A percentile compares a stretch with the other conserved stretches of the same genome.
These are phyloP conservation scores for Colletotrichum sp. DNA, from an alignment of 2,329 filamentous ascomycete species.

Conservation along the genomic window DNA sequence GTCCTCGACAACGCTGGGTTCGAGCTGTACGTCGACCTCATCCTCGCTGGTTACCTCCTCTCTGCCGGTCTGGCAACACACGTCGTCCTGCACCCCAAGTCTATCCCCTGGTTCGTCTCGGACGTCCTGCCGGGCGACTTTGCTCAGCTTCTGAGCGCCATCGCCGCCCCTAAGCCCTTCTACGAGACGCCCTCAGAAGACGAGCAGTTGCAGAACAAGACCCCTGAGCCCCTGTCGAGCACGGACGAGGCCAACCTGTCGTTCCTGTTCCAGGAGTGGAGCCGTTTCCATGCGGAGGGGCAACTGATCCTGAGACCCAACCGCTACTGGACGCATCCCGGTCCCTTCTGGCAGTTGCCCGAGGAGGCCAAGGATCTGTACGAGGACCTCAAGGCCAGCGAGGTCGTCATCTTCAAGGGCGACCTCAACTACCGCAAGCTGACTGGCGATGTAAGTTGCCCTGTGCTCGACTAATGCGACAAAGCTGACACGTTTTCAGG, in stretches of 20 bases:
- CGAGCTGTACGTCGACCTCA: conserved; percentile 93
- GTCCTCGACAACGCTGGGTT: conserved; percentile 98
- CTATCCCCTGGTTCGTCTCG: conserved; percentile 97
- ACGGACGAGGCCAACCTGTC: conserved; percentile 70
- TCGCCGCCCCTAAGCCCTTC: conserved; percentile 79
- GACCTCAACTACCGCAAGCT: conserved; percentile 97
- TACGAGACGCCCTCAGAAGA: conserved; percentile 79
- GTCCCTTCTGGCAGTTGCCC: conserved; percentile 89
- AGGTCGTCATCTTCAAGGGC: conserved; percentile 95
- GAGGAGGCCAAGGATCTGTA: conserved; percentile 69
- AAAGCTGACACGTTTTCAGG: conserved; percentile 46
- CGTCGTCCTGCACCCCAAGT: conserved; percentile 90
- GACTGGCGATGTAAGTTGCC: conserved; percentile 76
- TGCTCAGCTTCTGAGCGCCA: conserved; percentile 76
- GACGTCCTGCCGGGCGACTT: conserved; percentile 92
- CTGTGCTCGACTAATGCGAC: neutral
- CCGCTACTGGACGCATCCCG: conserved; percentile 87
- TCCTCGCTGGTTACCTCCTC: conserved; percentile 89
- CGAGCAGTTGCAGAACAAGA: conserved; percentile 59
- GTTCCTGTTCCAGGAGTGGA: conserved; percentile 87
- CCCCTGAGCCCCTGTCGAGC: conserved; percentile 67
- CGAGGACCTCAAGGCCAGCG: conserved; percentile 80
- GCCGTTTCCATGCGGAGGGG: conserved; percentile 78
- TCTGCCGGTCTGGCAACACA: conserved; percentile 84
- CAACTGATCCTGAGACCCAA: conserved; percentile 84